Conservation (phyloP, 2,329 filamentous ascomycete species). For the Colletotrichum caudatum region DNA sequence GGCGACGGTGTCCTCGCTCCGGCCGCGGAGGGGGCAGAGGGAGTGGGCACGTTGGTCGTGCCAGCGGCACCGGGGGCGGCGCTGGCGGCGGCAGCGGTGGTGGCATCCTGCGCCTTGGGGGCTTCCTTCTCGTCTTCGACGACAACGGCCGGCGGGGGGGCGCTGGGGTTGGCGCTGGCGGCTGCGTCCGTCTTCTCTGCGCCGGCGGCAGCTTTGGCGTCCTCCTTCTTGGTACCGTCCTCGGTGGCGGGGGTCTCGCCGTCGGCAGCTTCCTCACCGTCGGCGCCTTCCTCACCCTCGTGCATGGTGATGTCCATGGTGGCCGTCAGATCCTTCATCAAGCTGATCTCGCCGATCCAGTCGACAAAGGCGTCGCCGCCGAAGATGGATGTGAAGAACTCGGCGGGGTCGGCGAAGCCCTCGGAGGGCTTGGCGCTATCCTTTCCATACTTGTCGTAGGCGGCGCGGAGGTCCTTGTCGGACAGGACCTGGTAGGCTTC, state of each 20-base stretch:
- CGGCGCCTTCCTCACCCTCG: constrained; percentile 77
- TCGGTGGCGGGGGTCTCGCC: constrained; percentile 69
- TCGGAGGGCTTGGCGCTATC: constrained; percentile 90
- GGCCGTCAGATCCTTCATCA: constrained; percentile 98
- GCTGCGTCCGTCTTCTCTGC: constrained; percentile 47
- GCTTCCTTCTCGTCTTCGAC: constrained; percentile 54
- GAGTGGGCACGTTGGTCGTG: constrained; percentile 43
- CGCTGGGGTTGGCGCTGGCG: constrained; percentile 43
- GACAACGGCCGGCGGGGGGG: constrained; percentile 54
- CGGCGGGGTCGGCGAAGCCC: constrained; percentile 94
- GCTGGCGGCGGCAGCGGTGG: constrained; percentile 37
- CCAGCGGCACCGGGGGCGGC: constrained; percentile 42
- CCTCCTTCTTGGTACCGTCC: constrained; percentile 66
- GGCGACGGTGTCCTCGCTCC: constrained; percentile 53
- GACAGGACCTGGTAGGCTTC: constrained; percentile 85
- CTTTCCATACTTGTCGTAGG: constrained; percentile 98
- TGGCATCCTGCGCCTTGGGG: constrained; percentile 36
- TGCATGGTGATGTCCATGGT: constrained; percentile 98
- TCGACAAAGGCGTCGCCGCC: constrained; percentile 95
- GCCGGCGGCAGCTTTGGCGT: constrained; percentile 58
- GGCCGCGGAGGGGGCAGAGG: constrained; percentile 50
- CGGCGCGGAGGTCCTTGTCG: constrained; percentile 85
- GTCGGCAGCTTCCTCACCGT: constrained; percentile 63
- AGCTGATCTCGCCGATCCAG: constrained; percentile 96
- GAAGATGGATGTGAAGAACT: constrained; percentile 99